Conservation (phyloP, 2,329 filamentous ascomycete genomes). For the Arthrobotrys musiformis region DNA sequence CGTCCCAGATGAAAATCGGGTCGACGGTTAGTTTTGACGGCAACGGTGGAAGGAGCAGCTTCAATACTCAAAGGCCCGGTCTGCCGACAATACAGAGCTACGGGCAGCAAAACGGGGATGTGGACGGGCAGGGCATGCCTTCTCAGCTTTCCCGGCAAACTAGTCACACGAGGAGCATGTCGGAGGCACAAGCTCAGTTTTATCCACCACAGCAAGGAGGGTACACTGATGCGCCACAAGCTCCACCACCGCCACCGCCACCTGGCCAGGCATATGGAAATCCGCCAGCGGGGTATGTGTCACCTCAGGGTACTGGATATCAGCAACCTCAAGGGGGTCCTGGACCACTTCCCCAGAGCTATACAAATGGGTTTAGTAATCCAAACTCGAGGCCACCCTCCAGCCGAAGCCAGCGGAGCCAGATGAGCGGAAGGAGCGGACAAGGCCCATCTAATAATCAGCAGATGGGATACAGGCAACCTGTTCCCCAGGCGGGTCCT, state of each 20-base stretch:
- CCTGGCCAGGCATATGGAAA: conserved; percentile 30
- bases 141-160: conserved; percentile 28
- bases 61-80: conserved; percentile 54
- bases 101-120: conserved; percentile 8
- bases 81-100: conserved; percentile 53
- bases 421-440: conserved; percentile 46
- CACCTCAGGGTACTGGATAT: conserved; percentile 24
- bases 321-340: conserved; percentile 15
- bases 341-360: conserved; percentile 4
- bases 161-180: conserved; percentile 45
- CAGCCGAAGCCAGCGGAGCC: conserved; percentile 38
- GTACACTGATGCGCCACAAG: not conserved
- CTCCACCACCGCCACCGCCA: conserved; percentile 14
- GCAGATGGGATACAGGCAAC: conserved; percentile 26
- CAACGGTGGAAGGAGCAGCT: conserved; percentile 29
- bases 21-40: conserved; percentile 60
- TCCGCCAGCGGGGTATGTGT: conserved; percentile 16
- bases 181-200: conserved; percentile 42
- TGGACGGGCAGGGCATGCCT: conserved; percentile 15
- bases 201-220: conserved; percentile 22
- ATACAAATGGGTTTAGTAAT: conserved; percentile 29
- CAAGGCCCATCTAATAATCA: conserved; percentile 11
- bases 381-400: conserved; percentile 50
- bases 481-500: conserved; percentile 7
- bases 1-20: conserved; percentile 62